Conservation (phyloP, 768 basidiomycete genomes). For the Lentinus brumalis region DNA sequence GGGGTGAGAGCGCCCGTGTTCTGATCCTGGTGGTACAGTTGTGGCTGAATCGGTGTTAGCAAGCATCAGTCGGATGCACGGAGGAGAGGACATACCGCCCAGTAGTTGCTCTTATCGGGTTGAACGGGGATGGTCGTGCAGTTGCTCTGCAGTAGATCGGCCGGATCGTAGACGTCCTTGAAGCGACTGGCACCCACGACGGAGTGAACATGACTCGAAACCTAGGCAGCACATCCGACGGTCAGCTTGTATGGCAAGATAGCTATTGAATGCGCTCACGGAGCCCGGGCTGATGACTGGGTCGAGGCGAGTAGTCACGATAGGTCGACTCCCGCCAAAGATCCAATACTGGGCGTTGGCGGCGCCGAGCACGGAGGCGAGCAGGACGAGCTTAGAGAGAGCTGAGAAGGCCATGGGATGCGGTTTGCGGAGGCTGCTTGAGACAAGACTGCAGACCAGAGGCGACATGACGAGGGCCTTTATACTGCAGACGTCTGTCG, state of each 20-base stretch:
- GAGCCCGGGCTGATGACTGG: conserved; percentile 15
- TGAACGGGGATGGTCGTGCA: conserved; percentile 22
- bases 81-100: conserved; percentile 15
- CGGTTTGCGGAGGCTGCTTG: background rate
- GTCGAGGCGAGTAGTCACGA: conserved; percentile 18
- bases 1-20: conserved; percentile 16
- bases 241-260: background rate
- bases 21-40: conserved; percentile 24
- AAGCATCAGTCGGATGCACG: background rate
- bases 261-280: background rate
- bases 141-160: conserved; percentile 17
- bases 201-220: conserved; percentile 21
- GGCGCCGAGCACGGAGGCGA: conserved; percentile 10
- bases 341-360: conserved; percentile 17
- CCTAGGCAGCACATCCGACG: background rate
- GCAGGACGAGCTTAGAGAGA: conserved; percentile 10
- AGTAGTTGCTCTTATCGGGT: conserved; percentile 26
- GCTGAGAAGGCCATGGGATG: background rate
- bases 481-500: too few species aligned
- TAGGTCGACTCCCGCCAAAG: conserved; percentile 13
- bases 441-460: background rate
- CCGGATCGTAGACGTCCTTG: conserved; percentile 14
- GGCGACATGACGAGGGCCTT: background rate
- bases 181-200: conserved; percentile 20
- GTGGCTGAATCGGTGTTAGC: conserved; percentile 11